These are phyloP conservation scores for Cetraspora pellucida DNA, from an alignment of 192 early-diverging fungal genomes.

Conservation along the genomic window DNA sequence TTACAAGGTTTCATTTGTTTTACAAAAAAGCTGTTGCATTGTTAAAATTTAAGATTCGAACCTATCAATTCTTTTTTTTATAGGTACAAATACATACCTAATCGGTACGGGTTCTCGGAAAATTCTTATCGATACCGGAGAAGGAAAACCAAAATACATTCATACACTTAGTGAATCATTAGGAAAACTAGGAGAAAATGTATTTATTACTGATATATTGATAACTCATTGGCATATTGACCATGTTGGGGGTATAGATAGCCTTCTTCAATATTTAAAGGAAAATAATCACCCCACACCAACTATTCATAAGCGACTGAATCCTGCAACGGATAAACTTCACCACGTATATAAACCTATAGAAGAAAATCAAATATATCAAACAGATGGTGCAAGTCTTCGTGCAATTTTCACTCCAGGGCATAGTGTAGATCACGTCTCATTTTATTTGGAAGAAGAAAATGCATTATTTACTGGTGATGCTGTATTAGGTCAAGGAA, in stretches of 20 bases:
- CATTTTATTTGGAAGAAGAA: constrained; percentile 70
- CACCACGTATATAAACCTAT: constrained; percentile 39
- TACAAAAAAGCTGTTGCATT: too few relatives aligned
- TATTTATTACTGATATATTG: constrained; percentile 66
- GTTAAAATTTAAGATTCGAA: too few relatives aligned
- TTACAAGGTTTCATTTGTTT: too few relatives aligned
- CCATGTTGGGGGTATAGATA: constrained; percentile 72
- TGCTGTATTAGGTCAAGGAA: constrained; percentile 82
- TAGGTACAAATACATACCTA: constrained; percentile 85
- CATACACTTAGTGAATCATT: constrained; percentile 52
- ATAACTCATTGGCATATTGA: constrained; percentile 83
- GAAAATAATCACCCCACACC: constrained; percentile 36
- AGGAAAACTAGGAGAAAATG: constrained; percentile 46
- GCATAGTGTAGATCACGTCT: constrained; percentile 79
- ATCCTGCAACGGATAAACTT: constrained; percentile 39
- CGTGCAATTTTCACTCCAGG: constrained; percentile 77
- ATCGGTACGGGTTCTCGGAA: constrained; percentile 74
- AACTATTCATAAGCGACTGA: constrained; percentile 31
- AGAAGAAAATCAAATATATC: constrained; percentile 63
- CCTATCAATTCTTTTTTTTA: not conserved
- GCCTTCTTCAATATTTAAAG: constrained; percentile 38
- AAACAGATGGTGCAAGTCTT: constrained; percentile 63
- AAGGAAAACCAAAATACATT: constrained; percentile 74
- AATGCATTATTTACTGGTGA: constrained; percentile 77
- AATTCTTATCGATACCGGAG: constrained; percentile 78